These are phyloP conservation scores for Dimargaris verticillata DNA, from an alignment of 192 early-diverging fungal species.

Conservation along the genomic window DNA sequence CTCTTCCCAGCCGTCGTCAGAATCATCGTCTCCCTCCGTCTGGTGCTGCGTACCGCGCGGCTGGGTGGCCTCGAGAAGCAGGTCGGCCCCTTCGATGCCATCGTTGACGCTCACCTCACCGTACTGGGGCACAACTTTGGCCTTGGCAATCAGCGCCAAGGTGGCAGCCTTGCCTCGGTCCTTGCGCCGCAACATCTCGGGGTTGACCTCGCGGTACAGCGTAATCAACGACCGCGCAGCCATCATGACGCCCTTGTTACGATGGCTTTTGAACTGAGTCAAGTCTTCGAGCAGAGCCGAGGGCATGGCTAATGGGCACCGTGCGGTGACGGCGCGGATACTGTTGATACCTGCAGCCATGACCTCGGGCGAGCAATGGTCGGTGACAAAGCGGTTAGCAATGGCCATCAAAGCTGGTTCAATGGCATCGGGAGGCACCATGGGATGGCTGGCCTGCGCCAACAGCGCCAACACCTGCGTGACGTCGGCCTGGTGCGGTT, in stretches of 20 bases:
- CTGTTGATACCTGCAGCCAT: constrained; percentile 83
- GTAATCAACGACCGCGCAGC: constrained; percentile 77
- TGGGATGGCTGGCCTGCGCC: constrained; percentile 81
- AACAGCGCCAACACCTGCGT: constrained; percentile 77
- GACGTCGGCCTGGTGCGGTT: constrained; percentile 89
- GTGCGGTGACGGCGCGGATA: constrained; percentile 70
- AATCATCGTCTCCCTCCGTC: constrained; percentile 17
- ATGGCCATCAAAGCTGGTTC: constrained; percentile 76
- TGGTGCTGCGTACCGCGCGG: constrained; percentile 7
- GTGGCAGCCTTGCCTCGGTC: constrained; percentile 81
- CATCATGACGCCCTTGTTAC: constrained; percentile 88
- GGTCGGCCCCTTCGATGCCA: constrained; percentile 69
- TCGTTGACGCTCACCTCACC: constrained; percentile 50
- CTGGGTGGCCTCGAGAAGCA: constrained; percentile 30
- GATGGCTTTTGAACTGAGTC: constrained; percentile 80
- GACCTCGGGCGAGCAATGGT: constrained; percentile 79
- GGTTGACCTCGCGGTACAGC: constrained; percentile 92
- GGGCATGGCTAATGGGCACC: constrained; percentile 86
- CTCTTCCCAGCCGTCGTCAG: constrained; percentile 19
- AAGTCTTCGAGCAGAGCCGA: constrained; percentile 69
- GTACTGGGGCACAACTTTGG: constrained; percentile 38
- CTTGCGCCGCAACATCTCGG: constrained; percentile 78
- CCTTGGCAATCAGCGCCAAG: constrained; percentile 36
- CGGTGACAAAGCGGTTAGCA: constrained; percentile 93
- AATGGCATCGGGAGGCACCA: constrained; percentile 86